Evolutionary conservation across 495 filamentous ascomycete species (phyloP).

Genomic region (Hypoxylon perforatum): DNA sequence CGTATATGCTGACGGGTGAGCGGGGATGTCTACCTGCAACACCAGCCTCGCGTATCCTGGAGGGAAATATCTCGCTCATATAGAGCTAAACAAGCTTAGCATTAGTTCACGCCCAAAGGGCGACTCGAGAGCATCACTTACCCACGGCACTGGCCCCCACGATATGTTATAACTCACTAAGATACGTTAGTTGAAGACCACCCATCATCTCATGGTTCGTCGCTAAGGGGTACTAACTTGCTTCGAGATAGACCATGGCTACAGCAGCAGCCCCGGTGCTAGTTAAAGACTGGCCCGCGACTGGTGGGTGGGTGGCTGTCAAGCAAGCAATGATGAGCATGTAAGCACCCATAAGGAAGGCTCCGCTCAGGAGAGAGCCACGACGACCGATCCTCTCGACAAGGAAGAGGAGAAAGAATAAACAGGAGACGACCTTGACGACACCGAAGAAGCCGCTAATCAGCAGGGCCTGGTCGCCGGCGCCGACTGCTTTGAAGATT

Average conservation of each 20-base stretch:
- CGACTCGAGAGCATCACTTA: not conserved
- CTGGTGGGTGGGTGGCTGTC: slow-evolving; percentile 56
- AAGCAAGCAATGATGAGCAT: slow-evolving; percentile 46
- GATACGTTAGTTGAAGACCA: not conserved
- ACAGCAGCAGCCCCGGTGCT: slow-evolving; percentile 59
- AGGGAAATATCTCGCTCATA: slow-evolving; percentile 64
- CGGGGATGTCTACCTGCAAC: slow-evolving; percentile 42
- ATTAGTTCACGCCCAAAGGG: not conserved
- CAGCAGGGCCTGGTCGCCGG: slow-evolving; percentile 54
- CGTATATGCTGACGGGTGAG: not conserved
- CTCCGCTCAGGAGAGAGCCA: slow-evolving; percentile 48
- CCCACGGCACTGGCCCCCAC: slow-evolving; percentile 64
- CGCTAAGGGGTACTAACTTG: slow-evolving; percentile 38
- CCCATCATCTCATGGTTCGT: no score
- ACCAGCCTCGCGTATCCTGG: slow-evolving; percentile 60
- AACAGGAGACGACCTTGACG: slow-evolving; percentile 58
- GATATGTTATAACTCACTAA: slow-evolving; percentile 58
- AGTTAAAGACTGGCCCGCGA: slow-evolving; percentile 36
- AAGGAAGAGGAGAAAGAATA: slow-evolving; percentile 52
- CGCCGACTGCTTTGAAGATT: slow-evolving; percentile 60
- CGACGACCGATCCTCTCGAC: slow-evolving; percentile 54
- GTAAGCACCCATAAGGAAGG: slow-evolving; percentile 50
- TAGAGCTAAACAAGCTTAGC: slow-evolving; percentile 43
- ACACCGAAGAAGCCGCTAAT: slow-evolving; percentile 62
- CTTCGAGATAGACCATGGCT: slow-evolving; percentile 62